A percentile compares a stretch with the other conserved stretches of the same genome.
phyloP scores from a whole-genome alignment of 2,329 filamentous ascomycete species.

The Penicillium aurantiogriseum region DNA sequence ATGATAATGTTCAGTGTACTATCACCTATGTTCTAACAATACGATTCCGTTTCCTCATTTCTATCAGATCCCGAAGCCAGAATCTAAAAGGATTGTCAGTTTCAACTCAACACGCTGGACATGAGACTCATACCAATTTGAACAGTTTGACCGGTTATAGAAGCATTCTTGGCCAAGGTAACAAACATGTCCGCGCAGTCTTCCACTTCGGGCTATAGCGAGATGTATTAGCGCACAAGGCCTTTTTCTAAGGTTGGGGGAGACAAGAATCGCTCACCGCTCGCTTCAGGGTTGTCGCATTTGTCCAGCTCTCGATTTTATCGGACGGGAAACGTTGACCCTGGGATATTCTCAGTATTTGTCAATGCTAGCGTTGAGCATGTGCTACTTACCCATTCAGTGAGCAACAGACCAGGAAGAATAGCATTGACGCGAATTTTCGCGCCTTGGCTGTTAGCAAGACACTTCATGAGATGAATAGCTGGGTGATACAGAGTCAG shows the following conservation, averaged over 20 bases:
- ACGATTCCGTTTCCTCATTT: conserved; percentile 18
- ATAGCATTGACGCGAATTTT: conserved; percentile 66
- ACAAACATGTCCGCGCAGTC: conserved; percentile 44
- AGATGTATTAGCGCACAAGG: background rate
- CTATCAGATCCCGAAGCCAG: conserved; percentile 31
- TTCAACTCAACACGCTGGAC: conserved; percentile 5
- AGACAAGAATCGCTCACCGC: conserved; percentile 42
- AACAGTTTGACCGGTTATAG: conserved; percentile 48
- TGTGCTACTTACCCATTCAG: conserved; percentile 59
- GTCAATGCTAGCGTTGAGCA: background rate
- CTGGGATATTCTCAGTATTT: conserved; percentile 28
- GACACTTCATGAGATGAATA: conserved; percentile 64
- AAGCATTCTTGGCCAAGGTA: conserved; percentile 44
- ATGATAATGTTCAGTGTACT: conserved; percentile 11
- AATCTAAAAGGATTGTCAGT: conserved; percentile 25
- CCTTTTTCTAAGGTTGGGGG: background rate
- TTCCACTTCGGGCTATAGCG: conserved; percentile 40
- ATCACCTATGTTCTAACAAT: conserved; percentile 16
- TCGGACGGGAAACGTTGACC: conserved; percentile 60
- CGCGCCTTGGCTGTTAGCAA: conserved; percentile 61
- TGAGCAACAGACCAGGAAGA: conserved; percentile 63
- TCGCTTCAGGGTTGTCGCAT: conserved; percentile 61
- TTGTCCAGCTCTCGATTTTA: conserved; percentile 52
- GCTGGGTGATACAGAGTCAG: conserved; percentile 34
- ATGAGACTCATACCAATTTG: conserved; percentile 37